Base-by-base conservation (phyloP, 192 early-diverging fungal species). In the Piromyces finnis region DNA sequence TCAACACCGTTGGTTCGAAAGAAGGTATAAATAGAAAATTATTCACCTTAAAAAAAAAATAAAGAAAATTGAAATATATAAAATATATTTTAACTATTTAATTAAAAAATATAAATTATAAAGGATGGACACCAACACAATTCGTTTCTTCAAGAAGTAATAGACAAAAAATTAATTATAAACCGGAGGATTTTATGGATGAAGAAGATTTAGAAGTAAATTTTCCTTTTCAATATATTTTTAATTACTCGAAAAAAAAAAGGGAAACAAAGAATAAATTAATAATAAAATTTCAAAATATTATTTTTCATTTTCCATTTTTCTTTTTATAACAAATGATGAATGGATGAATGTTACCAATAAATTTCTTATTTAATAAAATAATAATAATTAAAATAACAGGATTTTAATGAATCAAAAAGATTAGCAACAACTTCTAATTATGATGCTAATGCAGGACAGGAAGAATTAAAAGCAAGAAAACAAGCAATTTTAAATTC, bases 181-280 rank as follows among this genome's bases (percentile, higher is more conserved):
- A 84, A 18, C 91, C 92, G 29, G 93, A 97, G 81, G 96, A 99
- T 81, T 97, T 91, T 81, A 99, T 99, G 97, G 97, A 99, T 85
- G 95, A 96, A 12, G 96, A 99, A 82, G 97, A 99, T 81, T 81
- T 94, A 28, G 91, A 90, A 80, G 94, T 88, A 29, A 77, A 27
- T 59, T 28, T 29, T 36, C 12, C 12, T 35, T 35, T 12, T 35
- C 12, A 35, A 35, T n/a, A n/a, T n/a, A n/a, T n/a, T n/a, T n/a
- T n/a, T n/a, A n/a, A n/a, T n/a, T n/a, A n/a, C n/a, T n/a, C n/a
- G n/a, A n/a, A n/a, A n/a, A n/a, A n/a, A n/a, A n/a, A n/a, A n/a
- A n/a, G n/a, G n/a, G n/a, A n/a, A n/a, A n/a, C n/a, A n/a, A n/a
- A n/a, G n/a, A n/a, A n/a, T n/a, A n/a, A n/a, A n/a, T n/a, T n/a